These are phyloP conservation scores for Chaetomium sp. DNA, from an alignment of 2,329 filamentous ascomycete genomes.

Conservation along the genomic window DNA sequence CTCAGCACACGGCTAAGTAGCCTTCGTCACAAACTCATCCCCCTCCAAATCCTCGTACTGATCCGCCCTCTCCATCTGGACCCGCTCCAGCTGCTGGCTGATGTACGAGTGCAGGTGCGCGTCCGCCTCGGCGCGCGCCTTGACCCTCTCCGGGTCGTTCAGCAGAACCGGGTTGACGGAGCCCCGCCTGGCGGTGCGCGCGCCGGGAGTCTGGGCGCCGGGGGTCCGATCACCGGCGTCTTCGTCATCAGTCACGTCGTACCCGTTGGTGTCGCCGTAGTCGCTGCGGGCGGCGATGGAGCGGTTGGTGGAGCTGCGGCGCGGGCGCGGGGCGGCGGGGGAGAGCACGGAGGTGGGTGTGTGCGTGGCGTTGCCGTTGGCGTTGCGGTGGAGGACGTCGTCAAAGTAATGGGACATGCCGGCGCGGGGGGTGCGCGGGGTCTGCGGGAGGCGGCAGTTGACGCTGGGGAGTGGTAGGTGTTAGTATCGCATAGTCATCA, in stretches of 20 bases:
- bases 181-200: conserved; percentile 36
- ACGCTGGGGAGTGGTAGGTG: conserved; percentile 54
- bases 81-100: conserved; percentile 73
- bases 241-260: conserved; percentile 32
- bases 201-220: not conserved
- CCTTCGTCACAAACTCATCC: conserved; percentile 52
- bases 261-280: conserved; percentile 58
- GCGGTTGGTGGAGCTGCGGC: conserved; percentile 78
- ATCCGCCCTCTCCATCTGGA: conserved; percentile 58
- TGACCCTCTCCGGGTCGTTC: conserved; percentile 53
- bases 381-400: conserved; percentile 69
- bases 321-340: conserved; percentile 51
- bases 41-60: conserved; percentile 43
- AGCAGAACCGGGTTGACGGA: conserved; percentile 32
- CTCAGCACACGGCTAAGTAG: conserved; percentile 2
- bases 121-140: conserved; percentile 59
- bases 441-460: conserved; percentile 88
- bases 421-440: conserved; percentile 80
- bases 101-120: conserved; percentile 80
- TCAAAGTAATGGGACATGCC: conserved; percentile 95
- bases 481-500: conserved; percentile 44
- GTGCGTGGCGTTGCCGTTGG: conserved; percentile 41
- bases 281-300: conserved; percentile 85
- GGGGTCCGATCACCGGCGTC: too few species aligned
- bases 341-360: conserved; percentile 43